phyloP scores from a whole-genome alignment of 1,284 basidiomycete genomes.

The Heimioporus punctisporus region DNA sequence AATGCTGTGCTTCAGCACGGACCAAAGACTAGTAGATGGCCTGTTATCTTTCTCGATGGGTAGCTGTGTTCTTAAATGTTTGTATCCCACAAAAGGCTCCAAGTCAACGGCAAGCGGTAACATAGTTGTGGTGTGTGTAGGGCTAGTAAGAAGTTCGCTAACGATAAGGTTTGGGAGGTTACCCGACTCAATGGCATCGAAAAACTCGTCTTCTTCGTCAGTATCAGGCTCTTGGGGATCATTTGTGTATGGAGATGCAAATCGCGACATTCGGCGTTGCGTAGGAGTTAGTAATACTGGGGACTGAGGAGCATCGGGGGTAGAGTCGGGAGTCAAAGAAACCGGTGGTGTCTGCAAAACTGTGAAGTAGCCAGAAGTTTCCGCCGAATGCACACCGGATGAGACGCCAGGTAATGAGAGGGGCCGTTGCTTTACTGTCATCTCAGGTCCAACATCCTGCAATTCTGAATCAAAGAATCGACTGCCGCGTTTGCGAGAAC shows the following conservation, averaged over 20 bases:
- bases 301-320: slow-evolving; percentile 12
- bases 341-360: slow-evolving; percentile 15
- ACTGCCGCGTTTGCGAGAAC: slow-evolving; percentile 59
- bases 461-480: slow-evolving; percentile 43
- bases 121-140: slow-evolving; percentile 27
- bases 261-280: slow-evolving; percentile 22
- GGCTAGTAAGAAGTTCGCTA: slow-evolving; percentile 55
- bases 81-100: slow-evolving; percentile 73
- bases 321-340: slow-evolving; percentile 1
- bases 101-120: slow-evolving; percentile 37
- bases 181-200: slow-evolving; percentile 93
- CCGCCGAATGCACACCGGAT: slow-evolving; percentile 14
- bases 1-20: slow-evolving; percentile 94
- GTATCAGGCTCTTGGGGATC: slow-evolving; percentile 59
- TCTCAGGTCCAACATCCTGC: slow-evolving; percentile 22
- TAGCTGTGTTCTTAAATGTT: slow-evolving; percentile 63
- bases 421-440: slow-evolving; percentile 31
- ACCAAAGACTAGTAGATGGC: slow-evolving; percentile 94
- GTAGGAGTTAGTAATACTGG: slow-evolving; percentile 29
- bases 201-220: slow-evolving; percentile 97
- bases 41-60: slow-evolving; percentile 80
- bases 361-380: slow-evolving; percentile 22
- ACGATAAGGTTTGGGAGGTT: slow-evolving; percentile 77
- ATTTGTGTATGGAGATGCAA: slow-evolving; percentile 11
- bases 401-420: slow-evolving; percentile 15